Conservation (phyloP, 495 filamentous ascomycete genomes). For the Penicillium desertorum region DNA sequence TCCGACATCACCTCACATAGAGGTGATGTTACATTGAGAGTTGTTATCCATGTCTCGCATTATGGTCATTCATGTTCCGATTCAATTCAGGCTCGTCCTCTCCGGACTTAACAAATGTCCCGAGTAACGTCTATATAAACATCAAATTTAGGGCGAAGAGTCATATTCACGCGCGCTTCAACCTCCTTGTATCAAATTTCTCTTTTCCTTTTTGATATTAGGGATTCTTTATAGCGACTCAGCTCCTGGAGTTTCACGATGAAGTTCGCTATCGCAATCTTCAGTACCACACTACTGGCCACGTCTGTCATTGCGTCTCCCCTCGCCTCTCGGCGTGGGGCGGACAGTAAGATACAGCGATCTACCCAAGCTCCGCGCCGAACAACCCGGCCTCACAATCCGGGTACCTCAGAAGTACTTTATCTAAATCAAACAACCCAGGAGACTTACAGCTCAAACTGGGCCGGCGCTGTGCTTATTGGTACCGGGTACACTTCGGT, state of each 20-base stretch:
- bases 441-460: constrained; percentile 50
- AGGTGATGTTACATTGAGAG: not conserved
- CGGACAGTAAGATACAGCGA: constrained; percentile 17
- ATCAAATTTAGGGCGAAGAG: not conserved
- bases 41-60: not conserved
- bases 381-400: constrained; percentile 16
- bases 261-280: constrained; percentile 26
- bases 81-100: not conserved
- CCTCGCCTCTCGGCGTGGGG: constrained; percentile 13
- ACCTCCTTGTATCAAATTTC: not conserved
- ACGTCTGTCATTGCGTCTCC: constrained; percentile 26
- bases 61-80: not conserved
- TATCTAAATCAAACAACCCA: constrained; percentile 30
- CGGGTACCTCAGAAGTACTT: constrained; percentile 27
- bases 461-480: constrained; percentile 55
- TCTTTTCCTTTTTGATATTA: not conserved
- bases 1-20: not conserved
- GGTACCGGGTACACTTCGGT: constrained; percentile 47
- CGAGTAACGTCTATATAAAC: not conserved
- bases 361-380: constrained; percentile 11
- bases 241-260: constrained; percentile 30
- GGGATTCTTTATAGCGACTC: constrained; percentile 1
- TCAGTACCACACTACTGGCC: constrained; percentile 24
- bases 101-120: not conserved
- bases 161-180: not conserved